Base-by-base conservation (phyloP, 441 rosid genomes). In the Croton setiger region DNA sequence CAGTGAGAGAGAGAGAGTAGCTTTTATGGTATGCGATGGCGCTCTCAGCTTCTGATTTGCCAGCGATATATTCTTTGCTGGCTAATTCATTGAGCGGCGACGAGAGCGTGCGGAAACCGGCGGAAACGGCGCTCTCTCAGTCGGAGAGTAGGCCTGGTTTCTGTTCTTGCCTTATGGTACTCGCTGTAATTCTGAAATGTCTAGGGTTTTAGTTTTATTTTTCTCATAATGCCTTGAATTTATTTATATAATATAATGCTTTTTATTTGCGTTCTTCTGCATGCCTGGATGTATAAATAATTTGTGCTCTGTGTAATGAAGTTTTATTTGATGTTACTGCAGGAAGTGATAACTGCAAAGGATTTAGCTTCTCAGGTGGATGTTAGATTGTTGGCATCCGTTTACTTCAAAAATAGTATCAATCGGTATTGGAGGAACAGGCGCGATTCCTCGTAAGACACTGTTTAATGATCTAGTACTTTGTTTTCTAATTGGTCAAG, bases 161-260 rank as follows among this genome's bases (percentile, higher is more conserved):
- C 79, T 96, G 98, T 80, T 93, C 96, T 17, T 93, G 98, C 77
- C 86, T 96, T 31, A 86, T 96, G 99, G 99, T 93, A 69, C 59
- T 36, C 31, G 59, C 17, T 31, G 5, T 51, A 49, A 43, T 39
- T 68, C 49, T 57, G 61, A 48, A 60, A 14, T 73, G 78, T 72
- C 76, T 72, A 74, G 75, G 79, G 75, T 83, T 81, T 79, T 61
- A 41, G 49, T 66, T 56, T 20, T 13, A 13, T n/a, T 57, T 18
- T 54, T 51, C 54, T 10, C 58, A 23, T 33, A 45, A 55, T 57
- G 66, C 17, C 41, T 61, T 64, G 20, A 20, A 37, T 64, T 63
- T 59, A 5, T 68, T 64, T 39, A 18, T 74, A 3, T 41, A 14
- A 52, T 13, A n/a, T n/a, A n/a, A n/a, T n/a, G n/a, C 5, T 4